Evolutionary conservation across 2,329 filamentous ascomycete genomes (phyloP).

Genomic region (Exserohilum turcica): DNA sequence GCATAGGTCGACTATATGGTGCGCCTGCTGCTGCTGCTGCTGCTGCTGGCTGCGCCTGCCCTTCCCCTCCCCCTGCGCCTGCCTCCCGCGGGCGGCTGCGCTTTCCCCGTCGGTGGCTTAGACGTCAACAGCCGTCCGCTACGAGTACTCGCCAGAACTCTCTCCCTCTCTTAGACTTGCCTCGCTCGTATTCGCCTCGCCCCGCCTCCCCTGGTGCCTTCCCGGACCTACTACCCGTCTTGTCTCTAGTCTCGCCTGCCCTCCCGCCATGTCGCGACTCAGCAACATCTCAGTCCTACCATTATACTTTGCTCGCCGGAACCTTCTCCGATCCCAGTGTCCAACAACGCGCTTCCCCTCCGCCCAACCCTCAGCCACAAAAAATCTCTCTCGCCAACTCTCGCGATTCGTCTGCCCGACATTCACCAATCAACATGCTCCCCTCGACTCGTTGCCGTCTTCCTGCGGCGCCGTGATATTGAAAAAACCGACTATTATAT

Average conservation of each 20-base stretch:
- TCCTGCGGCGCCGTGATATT: no score
- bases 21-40: no score
- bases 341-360: neutral
- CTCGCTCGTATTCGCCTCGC: neutral
- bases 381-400: neutral
- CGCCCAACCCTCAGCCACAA: neutral
- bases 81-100: neutral
- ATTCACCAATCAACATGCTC: no score
- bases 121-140: neutral
- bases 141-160: neutral
- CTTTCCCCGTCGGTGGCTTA: neutral
- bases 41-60: no score
- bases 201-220: neutral
- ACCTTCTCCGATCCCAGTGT: neutral
- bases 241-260: neutral
- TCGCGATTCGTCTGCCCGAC: no score
- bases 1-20: no score
- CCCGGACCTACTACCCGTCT: constrained; percentile 3
- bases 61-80: neutral
- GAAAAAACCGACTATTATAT: constrained; percentile 2
- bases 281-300: neutral
- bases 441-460: no score
- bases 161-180: neutral
- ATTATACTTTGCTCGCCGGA: neutral
- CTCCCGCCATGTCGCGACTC: neutral